Evolutionary conservation across 192 early-diverging fungal genomes (phyloP).

Genomic region (Podila horticola): DNA sequence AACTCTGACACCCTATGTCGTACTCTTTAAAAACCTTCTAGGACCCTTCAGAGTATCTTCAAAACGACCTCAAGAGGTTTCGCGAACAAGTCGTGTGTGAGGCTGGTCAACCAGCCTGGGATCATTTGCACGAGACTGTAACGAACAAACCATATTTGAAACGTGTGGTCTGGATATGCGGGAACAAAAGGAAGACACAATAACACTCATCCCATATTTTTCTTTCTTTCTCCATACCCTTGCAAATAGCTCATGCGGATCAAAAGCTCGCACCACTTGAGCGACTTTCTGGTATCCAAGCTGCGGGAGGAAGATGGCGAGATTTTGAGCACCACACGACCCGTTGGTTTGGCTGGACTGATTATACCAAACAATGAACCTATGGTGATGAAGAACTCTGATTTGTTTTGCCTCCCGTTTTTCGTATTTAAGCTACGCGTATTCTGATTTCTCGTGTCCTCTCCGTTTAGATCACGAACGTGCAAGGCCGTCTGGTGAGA

Average conservation of each 20-base stretch:
- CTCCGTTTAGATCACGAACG: neutral
- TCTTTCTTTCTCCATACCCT: neutral
- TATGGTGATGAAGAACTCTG: neutral
- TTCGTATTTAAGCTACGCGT: neutral
- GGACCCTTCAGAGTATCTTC: conserved; percentile 39
- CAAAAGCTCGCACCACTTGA: conserved; percentile 22
- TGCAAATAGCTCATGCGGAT: conserved; percentile 27
- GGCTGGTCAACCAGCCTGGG: conserved; percentile 1
- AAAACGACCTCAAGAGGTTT: conserved; percentile 16
- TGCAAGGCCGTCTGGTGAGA: conserved; percentile 2
- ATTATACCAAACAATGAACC: neutral
- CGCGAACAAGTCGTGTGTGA: conserved; percentile 1
- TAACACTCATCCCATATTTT: neutral
- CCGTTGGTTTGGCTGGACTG: conserved; percentile 22
- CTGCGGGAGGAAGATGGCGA: conserved; percentile 9
- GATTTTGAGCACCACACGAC: neutral
- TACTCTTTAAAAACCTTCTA: neutral
- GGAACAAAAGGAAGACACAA: too few species aligned
- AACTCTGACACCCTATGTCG: neutral
- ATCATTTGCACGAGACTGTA: conserved; percentile 23
- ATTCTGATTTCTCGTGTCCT: neutral
- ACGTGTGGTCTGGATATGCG: neutral
- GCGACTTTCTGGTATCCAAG: conserved; percentile 27
- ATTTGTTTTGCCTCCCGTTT: neutral
- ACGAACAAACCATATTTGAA: neutral